A percentile compares a stretch with the other conserved stretches of the same genome.
These are phyloP conservation scores for Melastoma malabathricum DNA, from an alignment of 345 rosid species.

Conservation along the genomic window DNA sequence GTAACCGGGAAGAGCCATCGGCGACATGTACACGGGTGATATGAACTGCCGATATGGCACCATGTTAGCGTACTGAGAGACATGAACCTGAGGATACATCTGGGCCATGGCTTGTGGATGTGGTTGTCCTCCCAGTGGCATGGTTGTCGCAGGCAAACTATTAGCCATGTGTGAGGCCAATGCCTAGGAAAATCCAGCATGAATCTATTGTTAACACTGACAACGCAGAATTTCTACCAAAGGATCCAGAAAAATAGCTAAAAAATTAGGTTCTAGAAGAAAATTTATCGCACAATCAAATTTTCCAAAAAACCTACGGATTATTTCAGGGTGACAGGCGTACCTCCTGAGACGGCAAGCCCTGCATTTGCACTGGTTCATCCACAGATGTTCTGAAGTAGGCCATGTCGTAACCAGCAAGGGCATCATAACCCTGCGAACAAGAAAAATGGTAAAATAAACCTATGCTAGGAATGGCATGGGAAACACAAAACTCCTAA, in stretches of 20 bases:
- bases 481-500: constrained; percentile 44
- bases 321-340: background rate
- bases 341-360: constrained; percentile 71
- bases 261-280: background rate
- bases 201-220: no score
- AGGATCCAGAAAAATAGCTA: background rate
- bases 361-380: constrained; percentile 46
- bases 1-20: constrained; percentile 83
- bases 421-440: constrained; percentile 52
- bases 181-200: constrained; percentile 23
- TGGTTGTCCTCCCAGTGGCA: constrained; percentile 30
- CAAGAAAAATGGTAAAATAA: constrained; percentile 6
- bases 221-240: background rate
- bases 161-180: constrained; percentile 28
- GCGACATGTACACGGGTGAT: constrained; percentile 76
- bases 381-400: constrained; percentile 60
- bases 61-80: constrained; percentile 62
- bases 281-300: constrained; percentile 9
- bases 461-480: background rate
- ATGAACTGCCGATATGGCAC: constrained; percentile 82
- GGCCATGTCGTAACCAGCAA: constrained; percentile 49
- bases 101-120: constrained; percentile 58
- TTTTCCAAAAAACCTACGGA: constrained; percentile 43
- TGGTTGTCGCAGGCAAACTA: constrained; percentile 42
- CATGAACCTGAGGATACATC: constrained; percentile 85